Evolutionary conservation across 2,329 filamentous ascomycete species (phyloP), one percentile per base, ranked within the genome.

Genomic region (Chaetomium sp.): DNA sequence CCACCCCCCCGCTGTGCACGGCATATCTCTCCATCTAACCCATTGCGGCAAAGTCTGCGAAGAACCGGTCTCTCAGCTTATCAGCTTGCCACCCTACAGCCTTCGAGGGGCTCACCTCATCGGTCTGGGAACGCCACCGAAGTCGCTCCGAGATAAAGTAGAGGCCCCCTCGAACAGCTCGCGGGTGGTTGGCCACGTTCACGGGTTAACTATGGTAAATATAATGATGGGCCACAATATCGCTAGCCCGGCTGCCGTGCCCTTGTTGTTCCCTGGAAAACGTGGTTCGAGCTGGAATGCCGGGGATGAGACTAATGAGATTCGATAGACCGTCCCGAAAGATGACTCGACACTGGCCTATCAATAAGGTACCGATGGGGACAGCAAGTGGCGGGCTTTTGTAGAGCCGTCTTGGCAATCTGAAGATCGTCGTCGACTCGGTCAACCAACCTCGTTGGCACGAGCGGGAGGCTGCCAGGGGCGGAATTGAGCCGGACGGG

Each of bases 361-460:
- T 53, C 25, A 51, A 38, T 16, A 38, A 38, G 38, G 25, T 50
- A 16, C 10, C 23, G 9, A 25, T 25, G 23, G 12, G 3, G 21
- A 23, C 47, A 50, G 5, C 16, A 16, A 53, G 7, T 53, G 50
- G 50, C 27, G 50, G 25, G 25, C 50, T 53, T 53, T 53, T 53
- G 50, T 53, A 53, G 25, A 53, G 50, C 50, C 50, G 50, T 29
- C 50, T 53, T 53, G 50, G 50, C 50, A 23, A 2, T 16, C 13
- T 19, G 16, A 27, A 25, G 23, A 53, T 51, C 25, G 49, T 25
- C 21, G 25, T 51, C 9, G 8, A 49, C 45, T 49, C 45, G 25
- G 38, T 42, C 38, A 42, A 42, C 38, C 16, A 42, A 42, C 38
- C 38, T 42, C 38, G 38, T 19, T 42, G 38, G n/a, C n/a, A n/a